Evolutionary conservation across 2,329 filamentous ascomycete genomes (phyloP).

Genomic region (Penicillium sp.): DNA sequence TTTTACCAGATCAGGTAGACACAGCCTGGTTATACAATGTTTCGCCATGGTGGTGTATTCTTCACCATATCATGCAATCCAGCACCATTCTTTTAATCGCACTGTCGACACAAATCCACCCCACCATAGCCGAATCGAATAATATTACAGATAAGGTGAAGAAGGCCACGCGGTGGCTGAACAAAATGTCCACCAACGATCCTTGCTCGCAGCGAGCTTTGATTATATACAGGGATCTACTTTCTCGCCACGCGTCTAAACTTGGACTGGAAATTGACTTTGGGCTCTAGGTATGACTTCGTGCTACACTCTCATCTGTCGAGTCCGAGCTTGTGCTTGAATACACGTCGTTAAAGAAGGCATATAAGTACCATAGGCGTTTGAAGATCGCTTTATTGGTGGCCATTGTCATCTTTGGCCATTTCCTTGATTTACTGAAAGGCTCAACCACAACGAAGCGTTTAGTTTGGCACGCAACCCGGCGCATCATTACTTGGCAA

Average conservation of each 20-base stretch:
- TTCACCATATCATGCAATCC: conserved; percentile 45
- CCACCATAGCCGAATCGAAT: conserved; percentile 29
- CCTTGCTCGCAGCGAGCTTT: conserved; percentile 36
- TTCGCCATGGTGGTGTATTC: conserved; percentile 42
- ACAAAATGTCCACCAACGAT: conserved; percentile 36
- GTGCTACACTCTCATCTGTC: neutral
- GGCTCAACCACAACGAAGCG: neutral
- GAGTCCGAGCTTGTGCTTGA: neutral
- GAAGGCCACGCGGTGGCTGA: conserved; percentile 39
- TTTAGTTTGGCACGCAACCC: neutral
- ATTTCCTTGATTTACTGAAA: neutral
- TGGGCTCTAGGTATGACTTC: neutral
- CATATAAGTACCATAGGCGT: neutral
- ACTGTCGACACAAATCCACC: conserved; percentile 32
- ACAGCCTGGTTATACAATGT: conserved; percentile 30
- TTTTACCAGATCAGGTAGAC: conserved; percentile 38
- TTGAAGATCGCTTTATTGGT: neutral
- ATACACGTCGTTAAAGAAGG: neutral
- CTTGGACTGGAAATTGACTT: conserved; percentile 4
- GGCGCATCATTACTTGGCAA: neutral
- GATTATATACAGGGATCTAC: conserved; percentile 28
- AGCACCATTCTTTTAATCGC: conserved; percentile 41
- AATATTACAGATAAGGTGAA: conserved; percentile 29
- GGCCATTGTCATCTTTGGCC: neutral
- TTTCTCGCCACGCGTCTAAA: conserved; percentile 20